These are phyloP conservation scores for Paraglomus brasilianum DNA, from an alignment of 192 early-diverging fungal genomes.

Conservation along the genomic window DNA sequence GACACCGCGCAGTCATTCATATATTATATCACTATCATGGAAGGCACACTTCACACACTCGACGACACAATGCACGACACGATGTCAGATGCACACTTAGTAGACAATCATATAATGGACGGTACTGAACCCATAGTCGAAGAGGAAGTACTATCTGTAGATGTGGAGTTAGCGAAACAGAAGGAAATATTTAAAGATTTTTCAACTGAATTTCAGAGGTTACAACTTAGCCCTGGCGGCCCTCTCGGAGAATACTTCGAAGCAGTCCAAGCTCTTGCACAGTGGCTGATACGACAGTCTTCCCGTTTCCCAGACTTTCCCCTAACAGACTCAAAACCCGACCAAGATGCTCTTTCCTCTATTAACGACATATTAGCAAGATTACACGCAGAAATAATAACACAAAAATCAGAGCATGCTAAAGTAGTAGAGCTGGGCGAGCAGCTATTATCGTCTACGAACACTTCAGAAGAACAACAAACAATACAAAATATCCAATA, in stretches of 20 bases:
- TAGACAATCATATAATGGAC: neutral
- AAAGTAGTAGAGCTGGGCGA: conserved; percentile 7
- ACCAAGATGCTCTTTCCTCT: conserved; percentile 7
- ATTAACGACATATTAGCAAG: neutral
- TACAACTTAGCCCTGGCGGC: conserved; percentile 7
- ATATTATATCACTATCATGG: too few relatives aligned
- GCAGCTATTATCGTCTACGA: conserved; percentile 1
- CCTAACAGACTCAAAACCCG: neutral
- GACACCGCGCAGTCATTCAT: too few relatives aligned
- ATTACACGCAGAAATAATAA: conserved; percentile 25
- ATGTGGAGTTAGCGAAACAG: conserved; percentile 15
- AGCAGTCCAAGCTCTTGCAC: conserved; percentile 7
- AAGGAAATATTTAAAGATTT: conserved; percentile 19
- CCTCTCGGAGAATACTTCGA: conserved; percentile 32
- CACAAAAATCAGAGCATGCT: conserved; percentile 2
- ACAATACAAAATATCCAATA: neutral
- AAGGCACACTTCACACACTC: too few relatives aligned
- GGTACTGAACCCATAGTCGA: neutral
- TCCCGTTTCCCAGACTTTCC: conserved; percentile 6
- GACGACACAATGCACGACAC: neutral
- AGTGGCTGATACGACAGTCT: conserved; percentile 3
- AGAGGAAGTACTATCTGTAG: conserved; percentile 18
- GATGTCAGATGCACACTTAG: neutral
- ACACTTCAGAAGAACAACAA: neutral
- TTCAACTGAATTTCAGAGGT: neutral